A percentile compares a stretch with the other conserved stretches of the same genome.
These are phyloP conservation scores for Rutidosis leptorrhynchoides DNA, from an alignment of 129 eudicot genomes.

Conservation along the genomic window DNA sequence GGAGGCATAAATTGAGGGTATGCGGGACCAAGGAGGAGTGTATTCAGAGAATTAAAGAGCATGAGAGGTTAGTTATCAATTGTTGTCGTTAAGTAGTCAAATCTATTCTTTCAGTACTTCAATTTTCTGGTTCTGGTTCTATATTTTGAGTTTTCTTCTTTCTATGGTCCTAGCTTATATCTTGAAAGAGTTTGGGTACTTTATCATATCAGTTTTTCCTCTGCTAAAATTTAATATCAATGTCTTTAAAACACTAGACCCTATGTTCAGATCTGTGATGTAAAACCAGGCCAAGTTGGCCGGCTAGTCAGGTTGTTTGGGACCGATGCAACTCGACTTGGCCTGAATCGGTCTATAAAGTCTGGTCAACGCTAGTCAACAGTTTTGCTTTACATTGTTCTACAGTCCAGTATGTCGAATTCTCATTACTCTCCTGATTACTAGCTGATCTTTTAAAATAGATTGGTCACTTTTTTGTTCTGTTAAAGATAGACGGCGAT, in stretches of 20 bases:
- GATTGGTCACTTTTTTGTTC: background rate
- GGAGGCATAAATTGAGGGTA: constrained; percentile 59
- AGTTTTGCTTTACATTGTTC: background rate
- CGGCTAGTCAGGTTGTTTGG: too few relatives aligned
- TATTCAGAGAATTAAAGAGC: constrained; percentile 62
- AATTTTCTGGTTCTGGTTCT: background rate
- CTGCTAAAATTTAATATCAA: background rate
- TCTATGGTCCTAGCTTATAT: background rate
- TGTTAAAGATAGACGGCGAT: background rate
- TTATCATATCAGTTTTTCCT: background rate
- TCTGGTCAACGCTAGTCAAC: too few relatives aligned
- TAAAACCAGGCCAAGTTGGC: too few relatives aligned
- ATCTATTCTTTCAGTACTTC: background rate
- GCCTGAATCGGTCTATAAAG: too few relatives aligned
- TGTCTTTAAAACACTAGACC: background rate
- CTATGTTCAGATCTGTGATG: too few relatives aligned
- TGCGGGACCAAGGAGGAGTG: constrained; percentile 75
- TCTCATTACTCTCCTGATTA: background rate
- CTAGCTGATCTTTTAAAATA: constrained; percentile 2
- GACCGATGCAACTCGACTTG: too few relatives aligned
- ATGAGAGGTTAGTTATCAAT: constrained; percentile 55
- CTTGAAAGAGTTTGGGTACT: background rate
- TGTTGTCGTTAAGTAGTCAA: constrained; percentile 11
- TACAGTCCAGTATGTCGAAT: background rate
- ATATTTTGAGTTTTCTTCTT: background rate